Evolutionary conservation across 805 yeast species (phyloP).

Genomic region (Nakazawaea ishiwadae): DNA sequence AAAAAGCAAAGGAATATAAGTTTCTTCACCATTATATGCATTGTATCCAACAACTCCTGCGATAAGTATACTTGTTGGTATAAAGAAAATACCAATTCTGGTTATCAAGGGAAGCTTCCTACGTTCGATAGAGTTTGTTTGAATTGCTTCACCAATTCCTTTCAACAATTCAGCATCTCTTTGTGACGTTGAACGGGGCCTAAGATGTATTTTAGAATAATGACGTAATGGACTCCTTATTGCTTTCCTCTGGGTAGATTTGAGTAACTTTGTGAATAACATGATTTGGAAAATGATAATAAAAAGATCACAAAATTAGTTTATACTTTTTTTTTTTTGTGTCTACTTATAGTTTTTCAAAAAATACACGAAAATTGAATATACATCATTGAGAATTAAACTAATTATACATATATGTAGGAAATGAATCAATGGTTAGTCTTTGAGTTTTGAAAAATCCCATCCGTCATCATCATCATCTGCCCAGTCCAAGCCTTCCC

Average conservation of each 20-base stretch:
- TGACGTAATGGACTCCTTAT: no score
- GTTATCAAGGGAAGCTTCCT: slow-evolving; percentile 14
- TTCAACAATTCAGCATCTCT: slow-evolving; percentile 3
- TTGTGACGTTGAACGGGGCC: neutral
- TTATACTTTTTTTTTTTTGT: neutral
- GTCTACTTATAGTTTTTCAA: neutral
- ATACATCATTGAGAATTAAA: no score
- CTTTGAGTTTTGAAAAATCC: slow-evolving; percentile 8
- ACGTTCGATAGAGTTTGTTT: neutral
- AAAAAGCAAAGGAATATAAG: slow-evolving; percentile 27
- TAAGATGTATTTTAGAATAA: neutral
- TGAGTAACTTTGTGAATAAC: neutral
- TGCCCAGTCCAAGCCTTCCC: slow-evolving; percentile 8
- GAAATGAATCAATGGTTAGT: no score
- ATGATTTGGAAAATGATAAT: no score
- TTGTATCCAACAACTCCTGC: slow-evolving; percentile 25
- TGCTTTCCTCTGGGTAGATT: no score
- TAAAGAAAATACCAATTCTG: slow-evolving; percentile 16
- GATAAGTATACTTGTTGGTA: slow-evolving; percentile 19
- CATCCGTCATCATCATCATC: slow-evolving; percentile 12
- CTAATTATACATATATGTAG: no score
- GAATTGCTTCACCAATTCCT: slow-evolving; percentile 7
- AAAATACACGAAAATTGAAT: neutral
- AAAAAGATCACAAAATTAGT: neutral
- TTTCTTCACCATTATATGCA: slow-evolving; percentile 23